Base-by-base conservation (phyloP, 768 basidiomycete genomes). In the Coprinellus aureogranulatus region DNA sequence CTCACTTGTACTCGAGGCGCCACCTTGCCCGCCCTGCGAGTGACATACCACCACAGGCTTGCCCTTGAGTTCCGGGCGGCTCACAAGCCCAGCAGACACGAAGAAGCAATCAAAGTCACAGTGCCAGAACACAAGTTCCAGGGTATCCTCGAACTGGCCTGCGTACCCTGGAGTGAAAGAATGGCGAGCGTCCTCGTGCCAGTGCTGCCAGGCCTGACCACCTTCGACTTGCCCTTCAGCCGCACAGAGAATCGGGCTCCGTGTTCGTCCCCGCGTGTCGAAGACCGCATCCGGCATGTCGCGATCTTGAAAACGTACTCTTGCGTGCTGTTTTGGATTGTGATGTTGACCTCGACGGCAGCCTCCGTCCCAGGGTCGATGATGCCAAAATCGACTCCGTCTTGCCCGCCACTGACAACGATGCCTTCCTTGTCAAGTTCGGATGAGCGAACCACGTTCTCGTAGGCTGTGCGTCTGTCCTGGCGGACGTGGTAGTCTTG, bases 61-160 rank as follows among this genome's bases (percentile, higher is more conserved):
- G 1, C 94, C 94, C 53, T 83, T 84, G 45, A 97, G 72, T 58
- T 96, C 82, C 0, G 93, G 92, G 1, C 94, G 78, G 57, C 79
- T 84, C 2, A 91, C 77, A 51, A 95, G 72, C 0, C 94, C 92
- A n/a, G 88, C 96, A 1, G 91, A 87, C 11, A 98, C 95, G 67
- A 99, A 99, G 78, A 98, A 98, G 61, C 88, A 93, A 66, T 99
- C 97, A 62, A 98, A 98, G 69, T 94, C 92, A 62, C 90, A 92
- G 64, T 94, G 92, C 90, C 71, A 61, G 58, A 85, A 83, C 1
- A 75, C 56, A 16, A 85, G 69, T 41, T 83, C 81, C 4, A 84
- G 67, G 0, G 70, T 73, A 55, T 83, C 81, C 49, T 80, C 72
- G 57, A 75, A 80, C 22, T 73, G 70, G 0, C 84, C 83, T 26